Conservation (phyloP, 2,329 filamentous ascomycete species). For the Tetracladium maxilliforme region DNA sequence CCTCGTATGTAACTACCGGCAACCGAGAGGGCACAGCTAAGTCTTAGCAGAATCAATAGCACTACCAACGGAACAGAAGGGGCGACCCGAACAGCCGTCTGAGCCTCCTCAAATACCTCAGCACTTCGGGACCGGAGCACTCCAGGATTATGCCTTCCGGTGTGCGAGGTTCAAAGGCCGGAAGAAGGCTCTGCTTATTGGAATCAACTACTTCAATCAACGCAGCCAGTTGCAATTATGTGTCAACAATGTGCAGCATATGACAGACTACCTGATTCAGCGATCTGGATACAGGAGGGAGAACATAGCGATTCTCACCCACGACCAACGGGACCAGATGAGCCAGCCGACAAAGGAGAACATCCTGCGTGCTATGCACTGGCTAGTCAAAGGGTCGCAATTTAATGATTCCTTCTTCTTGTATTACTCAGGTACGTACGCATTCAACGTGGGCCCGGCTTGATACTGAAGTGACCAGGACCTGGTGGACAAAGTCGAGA, state of each 20-base stretch:
- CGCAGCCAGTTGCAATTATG: constrained; percentile 81
- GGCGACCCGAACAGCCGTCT: constrained; percentile 28
- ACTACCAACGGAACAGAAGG: too few relatives aligned
- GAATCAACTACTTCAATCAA: constrained; percentile 94
- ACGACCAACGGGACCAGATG: constrained; percentile 95
- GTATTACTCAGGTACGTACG: constrained; percentile 71
- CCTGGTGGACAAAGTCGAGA: constrained; percentile 75
- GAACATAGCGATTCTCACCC: constrained; percentile 93
- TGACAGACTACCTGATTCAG: constrained; percentile 80
- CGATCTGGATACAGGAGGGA: constrained; percentile 87
- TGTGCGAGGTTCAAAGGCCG: constrained; percentile 85
- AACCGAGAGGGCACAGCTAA: too few relatives aligned
- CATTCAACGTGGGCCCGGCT: background rate
- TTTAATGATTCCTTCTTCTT: constrained; percentile 95
- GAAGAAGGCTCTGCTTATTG: constrained; percentile 79
- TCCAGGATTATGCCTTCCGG: constrained; percentile 68
- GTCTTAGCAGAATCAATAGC: too few relatives aligned
- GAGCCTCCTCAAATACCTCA: constrained; percentile 54
- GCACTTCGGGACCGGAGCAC: constrained; percentile 67
- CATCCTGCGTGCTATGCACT: constrained; percentile 91
- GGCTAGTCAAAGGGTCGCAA: constrained; percentile 84
- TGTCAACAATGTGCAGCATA: constrained; percentile 96
- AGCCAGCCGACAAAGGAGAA: constrained; percentile 94
- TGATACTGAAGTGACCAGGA: constrained; percentile 24
- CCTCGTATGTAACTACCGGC: too few relatives aligned